Conservation (phyloP, 176 grass and related monocot species). For the Avena eriantha region DNA sequence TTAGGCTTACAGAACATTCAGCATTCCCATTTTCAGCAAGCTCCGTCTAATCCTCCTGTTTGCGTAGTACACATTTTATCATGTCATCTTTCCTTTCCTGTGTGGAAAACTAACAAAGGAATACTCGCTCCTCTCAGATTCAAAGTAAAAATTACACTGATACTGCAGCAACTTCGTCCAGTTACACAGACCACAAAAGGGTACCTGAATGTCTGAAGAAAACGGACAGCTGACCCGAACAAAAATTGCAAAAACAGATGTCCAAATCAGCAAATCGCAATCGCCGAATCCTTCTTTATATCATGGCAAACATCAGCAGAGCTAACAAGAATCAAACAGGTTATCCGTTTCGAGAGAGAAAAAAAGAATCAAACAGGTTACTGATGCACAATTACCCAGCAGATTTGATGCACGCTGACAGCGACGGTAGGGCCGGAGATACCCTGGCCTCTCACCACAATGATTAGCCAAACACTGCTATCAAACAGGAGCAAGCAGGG, state of each 20-base stretch:
- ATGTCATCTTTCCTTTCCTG: too few species aligned
- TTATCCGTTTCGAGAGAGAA: too few species aligned
- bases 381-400: not conserved
- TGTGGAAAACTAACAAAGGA: not conserved
- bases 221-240: not conserved
- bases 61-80: too few species aligned
- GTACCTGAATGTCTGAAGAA: not conserved
- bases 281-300: not conserved
- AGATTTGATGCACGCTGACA: slow-evolving; percentile 8
- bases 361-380: slow-evolving; percentile 1
- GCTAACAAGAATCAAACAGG: slow-evolving; percentile 7
- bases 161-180: not conserved
- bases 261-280: not conserved
- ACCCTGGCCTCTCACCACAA: slow-evolving; percentile 22
- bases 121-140: not conserved
- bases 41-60: not conserved
- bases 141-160: not conserved
- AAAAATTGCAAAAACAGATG: not conserved
- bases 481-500: slow-evolving; percentile 29
- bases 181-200: not conserved
- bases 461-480: slow-evolving; percentile 20
- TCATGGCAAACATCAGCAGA: slow-evolving; percentile 10
- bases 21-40: not conserved
- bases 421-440: not conserved
- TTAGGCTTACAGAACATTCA: not conserved